Conservation (phyloP, 768 basidiomycete genomes). For the Chiua virens region DNA sequence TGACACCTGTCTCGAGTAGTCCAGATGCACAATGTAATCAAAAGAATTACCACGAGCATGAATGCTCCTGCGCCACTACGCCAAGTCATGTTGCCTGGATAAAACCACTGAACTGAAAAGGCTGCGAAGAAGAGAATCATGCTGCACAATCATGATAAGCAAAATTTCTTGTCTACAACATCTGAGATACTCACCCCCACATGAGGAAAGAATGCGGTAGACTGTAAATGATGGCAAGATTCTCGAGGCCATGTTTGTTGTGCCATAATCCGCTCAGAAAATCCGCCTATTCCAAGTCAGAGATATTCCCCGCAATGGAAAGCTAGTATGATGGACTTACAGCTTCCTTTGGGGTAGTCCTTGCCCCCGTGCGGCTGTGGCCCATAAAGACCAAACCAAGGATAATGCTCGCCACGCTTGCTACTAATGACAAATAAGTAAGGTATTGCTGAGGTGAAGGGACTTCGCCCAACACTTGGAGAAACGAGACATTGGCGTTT, state of each 20-base stretch:
- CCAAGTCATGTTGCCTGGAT: neutral
- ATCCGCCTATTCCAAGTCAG: slow-evolving; percentile 8
- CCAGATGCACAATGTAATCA: slow-evolving; percentile 48
- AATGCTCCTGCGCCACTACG: slow-evolving; percentile 31
- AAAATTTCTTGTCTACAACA: neutral
- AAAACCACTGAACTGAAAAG: slow-evolving; percentile 26
- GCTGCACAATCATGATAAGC: slow-evolving; percentile 10
- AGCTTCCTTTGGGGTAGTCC: slow-evolving; percentile 31
- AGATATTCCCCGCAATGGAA: neutral
- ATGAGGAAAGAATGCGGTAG: slow-evolving; percentile 56
- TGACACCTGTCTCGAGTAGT: slow-evolving; percentile 12
- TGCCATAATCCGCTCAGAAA: slow-evolving; percentile 22
- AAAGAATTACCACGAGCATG: slow-evolving; percentile 27
- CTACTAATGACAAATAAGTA: slow-evolving; percentile 44
- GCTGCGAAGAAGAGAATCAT: slow-evolving; percentile 31
- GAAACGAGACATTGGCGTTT: slow-evolving; percentile 57
- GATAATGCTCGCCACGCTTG: slow-evolving; percentile 43
- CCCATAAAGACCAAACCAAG: slow-evolving; percentile 44
- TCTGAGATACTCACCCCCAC: slow-evolving; percentile 51
- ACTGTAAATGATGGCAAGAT: slow-evolving; percentile 53
- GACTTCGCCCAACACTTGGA: slow-evolving; percentile 43
- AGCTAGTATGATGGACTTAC: slow-evolving; percentile 27
- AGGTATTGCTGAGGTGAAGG: slow-evolving; percentile 36
- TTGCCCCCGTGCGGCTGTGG: slow-evolving; percentile 36
- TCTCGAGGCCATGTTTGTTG: slow-evolving; percentile 43